Conservation (phyloP, 345 rosid species). For the Chamaenerion angustifolium region DNA sequence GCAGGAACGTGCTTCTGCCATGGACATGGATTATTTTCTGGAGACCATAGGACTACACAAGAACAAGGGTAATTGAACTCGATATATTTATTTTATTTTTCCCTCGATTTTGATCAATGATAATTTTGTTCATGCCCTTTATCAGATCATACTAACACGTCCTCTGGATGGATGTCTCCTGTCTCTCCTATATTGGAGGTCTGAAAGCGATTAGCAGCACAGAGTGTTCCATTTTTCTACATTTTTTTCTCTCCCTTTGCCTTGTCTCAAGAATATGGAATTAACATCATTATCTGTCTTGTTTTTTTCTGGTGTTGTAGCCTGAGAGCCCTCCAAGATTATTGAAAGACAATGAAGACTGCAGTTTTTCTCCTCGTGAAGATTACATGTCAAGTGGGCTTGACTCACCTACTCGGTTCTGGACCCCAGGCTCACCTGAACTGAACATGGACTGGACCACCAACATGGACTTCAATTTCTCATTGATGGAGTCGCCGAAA, state of each 20-base stretch:
- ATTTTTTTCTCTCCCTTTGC: neutral
- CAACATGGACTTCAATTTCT: conserved; percentile 17
- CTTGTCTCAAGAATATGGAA: neutral
- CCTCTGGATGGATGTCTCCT: conserved; percentile 7
- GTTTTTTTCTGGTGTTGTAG: conserved; percentile 6
- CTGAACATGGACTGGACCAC: conserved; percentile 10
- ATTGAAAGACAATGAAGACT: conserved; percentile 17
- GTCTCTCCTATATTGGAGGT: conserved; percentile 13
- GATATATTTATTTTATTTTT: neutral
- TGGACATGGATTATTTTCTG: conserved; percentile 25
- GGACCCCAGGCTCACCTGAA: conserved; percentile 19
- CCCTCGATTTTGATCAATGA: no score
- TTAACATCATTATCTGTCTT: neutral
- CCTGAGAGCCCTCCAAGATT: conserved; percentile 12
- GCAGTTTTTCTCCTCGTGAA: conserved; percentile 15
- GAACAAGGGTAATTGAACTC: conserved; percentile 13
- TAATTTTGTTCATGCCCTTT: neutral
- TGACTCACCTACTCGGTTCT: conserved; percentile 12
- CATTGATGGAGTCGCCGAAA: conserved; percentile 25
- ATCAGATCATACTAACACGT: conserved; percentile 11
- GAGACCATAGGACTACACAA: conserved; percentile 22
- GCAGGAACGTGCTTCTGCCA: conserved; percentile 10
- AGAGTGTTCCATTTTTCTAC: no score
- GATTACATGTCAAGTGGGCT: conserved; percentile 2
- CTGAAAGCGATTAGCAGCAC: neutral